phyloP scores from a whole-genome alignment of 2,329 filamentous ascomycete genomes.

The Nannizziopsis arthrosporioides region DNA sequence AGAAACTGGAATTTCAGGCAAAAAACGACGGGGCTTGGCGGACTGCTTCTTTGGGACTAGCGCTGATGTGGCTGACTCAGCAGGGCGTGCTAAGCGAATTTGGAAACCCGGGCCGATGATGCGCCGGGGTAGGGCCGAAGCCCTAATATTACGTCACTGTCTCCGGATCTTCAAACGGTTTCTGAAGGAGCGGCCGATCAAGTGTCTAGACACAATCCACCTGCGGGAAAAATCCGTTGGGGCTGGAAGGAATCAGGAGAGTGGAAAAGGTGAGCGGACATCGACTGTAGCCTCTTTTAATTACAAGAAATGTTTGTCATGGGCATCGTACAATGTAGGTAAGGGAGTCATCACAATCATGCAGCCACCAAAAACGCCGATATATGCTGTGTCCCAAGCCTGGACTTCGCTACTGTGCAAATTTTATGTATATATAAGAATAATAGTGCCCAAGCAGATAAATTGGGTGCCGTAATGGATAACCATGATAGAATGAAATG shows the following conservation, averaged over 20 bases:
- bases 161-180: no score
- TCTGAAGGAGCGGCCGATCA: no score
- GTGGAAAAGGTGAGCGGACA: background rate
- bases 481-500: background rate
- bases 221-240: no score
- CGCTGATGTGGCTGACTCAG: background rate
- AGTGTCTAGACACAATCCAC: no score
- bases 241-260: background rate
- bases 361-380: background rate
- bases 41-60: no score
- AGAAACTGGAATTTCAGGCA: no score
- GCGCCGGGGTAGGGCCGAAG: constrained; percentile 30
- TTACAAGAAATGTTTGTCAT: background rate
- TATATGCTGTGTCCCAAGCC: background rate
- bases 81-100: constrained; percentile 31
- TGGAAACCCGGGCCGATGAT: constrained; percentile 17
- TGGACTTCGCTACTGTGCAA: background rate
- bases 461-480: no score
- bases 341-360: background rate
- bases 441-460: no score
- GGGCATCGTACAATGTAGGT: constrained; percentile 2
- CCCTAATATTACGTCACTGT: constrained; percentile 17
- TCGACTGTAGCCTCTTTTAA: background rate
- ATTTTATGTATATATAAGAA: constrained; percentile 1
- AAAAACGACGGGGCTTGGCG: no score